These are phyloP conservation scores for Corynespora cassiicola DNA, from an alignment of 2,329 filamentous ascomycete genomes.

Conservation along the genomic window DNA sequence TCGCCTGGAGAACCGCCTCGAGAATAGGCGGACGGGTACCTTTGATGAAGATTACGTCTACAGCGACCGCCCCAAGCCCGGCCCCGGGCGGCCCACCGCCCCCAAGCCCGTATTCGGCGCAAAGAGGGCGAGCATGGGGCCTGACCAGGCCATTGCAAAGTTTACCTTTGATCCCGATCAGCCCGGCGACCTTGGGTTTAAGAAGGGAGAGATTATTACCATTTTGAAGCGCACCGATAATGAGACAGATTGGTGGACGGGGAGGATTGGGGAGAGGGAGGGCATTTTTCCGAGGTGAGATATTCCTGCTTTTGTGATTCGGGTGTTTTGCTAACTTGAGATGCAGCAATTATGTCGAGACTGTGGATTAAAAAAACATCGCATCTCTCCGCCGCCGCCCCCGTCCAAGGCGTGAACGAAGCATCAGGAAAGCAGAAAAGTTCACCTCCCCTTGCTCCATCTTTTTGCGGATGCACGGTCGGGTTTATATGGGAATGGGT, in stretches of 20 bases:
- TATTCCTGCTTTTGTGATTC: neutral
- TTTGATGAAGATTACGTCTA: constrained; percentile 60
- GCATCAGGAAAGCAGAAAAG: too few species aligned
- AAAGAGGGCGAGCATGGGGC: constrained; percentile 52
- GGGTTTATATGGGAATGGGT: too few species aligned
- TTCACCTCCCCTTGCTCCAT: too few species aligned
- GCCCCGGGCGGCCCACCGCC: constrained; percentile 79
- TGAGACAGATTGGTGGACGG: constrained; percentile 97
- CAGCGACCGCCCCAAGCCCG: constrained; percentile 68
- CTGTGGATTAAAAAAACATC: too few species aligned
- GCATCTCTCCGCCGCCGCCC: too few species aligned
- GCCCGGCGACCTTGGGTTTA: constrained; percentile 90
- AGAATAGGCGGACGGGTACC: constrained; percentile 47
- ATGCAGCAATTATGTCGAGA: constrained; percentile 50
- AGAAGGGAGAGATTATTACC: constrained; percentile 96
- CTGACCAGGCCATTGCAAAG: constrained; percentile 86
- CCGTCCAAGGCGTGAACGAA: too few species aligned
- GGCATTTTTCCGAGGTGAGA: constrained; percentile 88
- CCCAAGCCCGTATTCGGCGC: constrained; percentile 84
- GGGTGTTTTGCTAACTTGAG: constrained; percentile 3
- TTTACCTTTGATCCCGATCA: constrained; percentile 96
- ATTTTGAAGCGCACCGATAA: constrained; percentile 94
- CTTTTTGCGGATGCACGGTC: too few species aligned
- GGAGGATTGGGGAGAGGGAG: constrained; percentile 80
- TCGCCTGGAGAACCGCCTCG: constrained; percentile 41